Conservation (phyloP, 164 flowering plant genomes). For the Tinospora cordifolia region DNA sequence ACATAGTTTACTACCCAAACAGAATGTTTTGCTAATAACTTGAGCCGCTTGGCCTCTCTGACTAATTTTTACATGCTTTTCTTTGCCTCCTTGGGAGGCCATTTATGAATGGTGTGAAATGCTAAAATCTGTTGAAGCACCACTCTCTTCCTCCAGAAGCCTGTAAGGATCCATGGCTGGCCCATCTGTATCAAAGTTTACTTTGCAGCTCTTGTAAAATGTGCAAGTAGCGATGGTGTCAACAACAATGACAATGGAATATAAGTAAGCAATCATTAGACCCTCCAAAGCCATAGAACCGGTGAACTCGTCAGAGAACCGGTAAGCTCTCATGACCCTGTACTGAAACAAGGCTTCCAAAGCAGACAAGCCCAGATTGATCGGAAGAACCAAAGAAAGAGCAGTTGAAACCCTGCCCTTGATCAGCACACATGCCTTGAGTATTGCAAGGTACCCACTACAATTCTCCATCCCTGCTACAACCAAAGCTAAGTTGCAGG, state of each 20-base stretch:
- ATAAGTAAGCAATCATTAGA: slow-evolving; percentile 42
- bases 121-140: not conserved
- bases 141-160: slow-evolving; percentile 6
- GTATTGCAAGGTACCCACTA: slow-evolving; percentile 27
- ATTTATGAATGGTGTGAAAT: slow-evolving; percentile 12
- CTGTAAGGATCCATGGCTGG: slow-evolving; percentile 6
- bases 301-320: not conserved
- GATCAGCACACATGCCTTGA: slow-evolving; percentile 37
- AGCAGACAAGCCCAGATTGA: slow-evolving; percentile 36
- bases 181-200: slow-evolving; percentile 4
- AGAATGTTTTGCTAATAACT: not conserved
- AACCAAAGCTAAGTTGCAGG: slow-evolving; percentile 36
- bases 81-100: not conserved
- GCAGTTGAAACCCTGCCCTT: slow-evolving; percentile 39
- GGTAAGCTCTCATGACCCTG: slow-evolving; percentile 31
- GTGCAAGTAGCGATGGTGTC: slow-evolving; percentile 40
- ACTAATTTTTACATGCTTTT: not conserved
- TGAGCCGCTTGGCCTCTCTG: not conserved
- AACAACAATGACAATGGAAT: slow-evolving; percentile 39
- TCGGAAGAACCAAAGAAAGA: slow-evolving; percentile 32
- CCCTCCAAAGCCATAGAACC: slow-evolving; percentile 36
- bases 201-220: slow-evolving; percentile 34
- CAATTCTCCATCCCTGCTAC: slow-evolving; percentile 35
- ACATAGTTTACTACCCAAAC: not conserved
- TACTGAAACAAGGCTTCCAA: slow-evolving; percentile 46